These are phyloP conservation scores for Fraxinus baroniana DNA, from an alignment of 305 asterid species.

Conservation along the genomic window DNA sequence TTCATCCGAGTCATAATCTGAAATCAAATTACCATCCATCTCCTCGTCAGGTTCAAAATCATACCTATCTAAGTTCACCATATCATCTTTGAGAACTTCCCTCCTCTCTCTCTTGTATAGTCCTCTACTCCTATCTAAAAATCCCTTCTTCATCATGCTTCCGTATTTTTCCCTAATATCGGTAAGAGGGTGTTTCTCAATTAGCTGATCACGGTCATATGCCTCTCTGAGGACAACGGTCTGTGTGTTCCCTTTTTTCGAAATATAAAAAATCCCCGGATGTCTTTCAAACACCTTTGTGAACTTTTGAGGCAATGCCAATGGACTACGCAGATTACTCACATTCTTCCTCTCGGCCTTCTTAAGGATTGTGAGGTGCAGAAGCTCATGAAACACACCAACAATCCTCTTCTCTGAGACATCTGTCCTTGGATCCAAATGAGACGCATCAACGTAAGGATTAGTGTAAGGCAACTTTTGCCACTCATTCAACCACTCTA, in stretches of 20 bases:
- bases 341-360: conserved; percentile 68
- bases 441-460: conserved; percentile 64
- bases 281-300: conserved; percentile 90
- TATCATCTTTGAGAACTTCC: conserved; percentile 25
- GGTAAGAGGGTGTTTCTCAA: conserved; percentile 72
- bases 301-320: conserved; percentile 81
- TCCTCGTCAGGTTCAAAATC: conserved; percentile 51
- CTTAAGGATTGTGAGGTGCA: conserved; percentile 65
- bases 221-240: conserved; percentile 87
- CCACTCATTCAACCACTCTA: conserved; percentile 94
- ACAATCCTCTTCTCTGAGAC: conserved; percentile 85
- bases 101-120: conserved; percentile 45
- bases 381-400: conserved; percentile 90
- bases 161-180: conserved; percentile 55
- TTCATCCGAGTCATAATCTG: conserved; percentile 69
- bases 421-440: conserved; percentile 83
- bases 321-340: conserved; percentile 73
- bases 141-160: conserved; percentile 67
- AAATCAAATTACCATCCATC: conserved; percentile 37
- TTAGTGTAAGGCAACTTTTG: conserved; percentile 82
- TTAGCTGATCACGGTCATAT: conserved; percentile 54
- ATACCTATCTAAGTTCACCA: conserved; percentile 20
- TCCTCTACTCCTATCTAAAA: conserved; percentile 72
- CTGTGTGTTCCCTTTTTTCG: conserved; percentile 69
- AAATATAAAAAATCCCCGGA: conserved; percentile 84